phyloP scores from a whole-genome alignment of 2,329 filamentous ascomycete species.

The Neofusicoccum cordaticola region DNA sequence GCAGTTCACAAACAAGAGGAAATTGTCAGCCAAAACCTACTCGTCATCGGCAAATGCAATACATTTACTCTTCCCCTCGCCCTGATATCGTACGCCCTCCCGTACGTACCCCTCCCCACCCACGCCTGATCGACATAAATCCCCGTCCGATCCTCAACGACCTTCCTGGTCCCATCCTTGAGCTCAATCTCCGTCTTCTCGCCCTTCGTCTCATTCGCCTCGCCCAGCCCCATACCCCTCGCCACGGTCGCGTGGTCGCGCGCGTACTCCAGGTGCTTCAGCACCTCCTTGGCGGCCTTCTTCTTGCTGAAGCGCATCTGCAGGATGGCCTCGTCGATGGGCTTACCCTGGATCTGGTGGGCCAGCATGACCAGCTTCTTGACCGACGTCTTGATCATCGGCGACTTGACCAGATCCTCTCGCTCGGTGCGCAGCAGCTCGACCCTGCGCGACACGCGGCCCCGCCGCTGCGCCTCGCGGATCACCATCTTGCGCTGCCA shows the following conservation, averaged over 20 bases:
- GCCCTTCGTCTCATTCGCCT: slow-evolving; percentile 25
- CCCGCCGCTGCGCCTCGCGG: slow-evolving; percentile 66
- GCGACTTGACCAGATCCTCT: slow-evolving; percentile 59
- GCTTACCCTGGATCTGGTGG: slow-evolving; percentile 87
- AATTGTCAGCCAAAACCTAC: slow-evolving; percentile 50
- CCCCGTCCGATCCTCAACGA: slow-evolving; percentile 69
- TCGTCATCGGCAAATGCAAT: slow-evolving; percentile 69
- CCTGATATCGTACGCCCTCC: slow-evolving; percentile 65
- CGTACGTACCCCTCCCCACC: slow-evolving; percentile 70
- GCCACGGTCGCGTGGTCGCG: slow-evolving; percentile 75
- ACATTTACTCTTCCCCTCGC: slow-evolving; percentile 70
- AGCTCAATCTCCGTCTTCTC: slow-evolving; percentile 62
- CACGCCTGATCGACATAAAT: slow-evolving; percentile 92
- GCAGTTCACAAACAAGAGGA: not conserved
- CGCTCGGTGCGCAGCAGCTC: slow-evolving; percentile 66
- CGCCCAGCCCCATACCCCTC: slow-evolving; percentile 76
- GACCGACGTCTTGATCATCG: slow-evolving; percentile 74
- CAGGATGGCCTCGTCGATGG: slow-evolving; percentile 85
- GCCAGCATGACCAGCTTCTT: slow-evolving; percentile 91
- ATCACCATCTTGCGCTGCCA: slow-evolving; percentile 86
- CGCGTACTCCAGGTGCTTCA: slow-evolving; percentile 75
- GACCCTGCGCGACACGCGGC: slow-evolving; percentile 64
- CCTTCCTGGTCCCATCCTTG: slow-evolving; percentile 71
- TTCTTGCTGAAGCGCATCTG: slow-evolving; percentile 98
- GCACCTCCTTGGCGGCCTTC: slow-evolving; percentile 79